These are phyloP conservation scores for Candida qinlingensis DNA, from an alignment of 805 yeast species.

Conservation along the genomic window DNA sequence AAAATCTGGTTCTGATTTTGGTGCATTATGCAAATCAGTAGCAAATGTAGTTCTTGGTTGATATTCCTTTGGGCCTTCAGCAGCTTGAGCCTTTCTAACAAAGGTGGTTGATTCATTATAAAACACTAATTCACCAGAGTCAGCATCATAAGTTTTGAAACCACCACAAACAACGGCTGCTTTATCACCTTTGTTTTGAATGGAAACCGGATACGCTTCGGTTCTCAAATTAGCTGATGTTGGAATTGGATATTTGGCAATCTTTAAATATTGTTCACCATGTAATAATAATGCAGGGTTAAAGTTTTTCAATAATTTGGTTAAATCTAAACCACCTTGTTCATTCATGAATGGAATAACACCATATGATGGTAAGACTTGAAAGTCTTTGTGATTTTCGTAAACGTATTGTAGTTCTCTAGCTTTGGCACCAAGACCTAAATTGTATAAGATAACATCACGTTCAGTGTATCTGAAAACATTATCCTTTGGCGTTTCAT, in stretches of 20 bases:
- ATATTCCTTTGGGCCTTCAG: conserved; percentile 32
- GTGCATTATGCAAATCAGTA: conserved; percentile 56
- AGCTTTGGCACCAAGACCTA: conserved; percentile 83
- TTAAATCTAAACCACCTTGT: conserved; percentile 51
- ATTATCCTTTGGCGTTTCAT: conserved; percentile 37
- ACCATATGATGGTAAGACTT: conserved; percentile 84
- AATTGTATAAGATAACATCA: conserved; percentile 77
- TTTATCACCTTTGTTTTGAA: conserved; percentile 81
- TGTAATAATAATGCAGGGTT: conserved; percentile 86
- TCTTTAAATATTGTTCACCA: conserved; percentile 89
- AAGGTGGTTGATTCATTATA: conserved; percentile 82
- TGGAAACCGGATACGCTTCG: conserved; percentile 60
- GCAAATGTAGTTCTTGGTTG: conserved; percentile 55
- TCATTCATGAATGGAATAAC: conserved; percentile 80
- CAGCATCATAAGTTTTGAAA: conserved; percentile 60
- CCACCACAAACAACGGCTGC: conserved; percentile 72
- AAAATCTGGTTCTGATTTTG: conserved; percentile 62
- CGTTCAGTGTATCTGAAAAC: conserved; percentile 56
- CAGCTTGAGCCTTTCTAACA: conserved; percentile 66
- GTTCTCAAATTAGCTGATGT: conserved; percentile 61
- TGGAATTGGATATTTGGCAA: conserved; percentile 75
- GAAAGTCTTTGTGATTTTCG: conserved; percentile 73
- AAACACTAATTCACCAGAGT: conserved; percentile 65
- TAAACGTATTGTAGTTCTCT: conserved; percentile 72
- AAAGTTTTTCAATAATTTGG: conserved; percentile 67